Evolutionary conservation across 1,284 basidiomycete species (phyloP).

Genomic region (Ganoderma boninense): DNA sequence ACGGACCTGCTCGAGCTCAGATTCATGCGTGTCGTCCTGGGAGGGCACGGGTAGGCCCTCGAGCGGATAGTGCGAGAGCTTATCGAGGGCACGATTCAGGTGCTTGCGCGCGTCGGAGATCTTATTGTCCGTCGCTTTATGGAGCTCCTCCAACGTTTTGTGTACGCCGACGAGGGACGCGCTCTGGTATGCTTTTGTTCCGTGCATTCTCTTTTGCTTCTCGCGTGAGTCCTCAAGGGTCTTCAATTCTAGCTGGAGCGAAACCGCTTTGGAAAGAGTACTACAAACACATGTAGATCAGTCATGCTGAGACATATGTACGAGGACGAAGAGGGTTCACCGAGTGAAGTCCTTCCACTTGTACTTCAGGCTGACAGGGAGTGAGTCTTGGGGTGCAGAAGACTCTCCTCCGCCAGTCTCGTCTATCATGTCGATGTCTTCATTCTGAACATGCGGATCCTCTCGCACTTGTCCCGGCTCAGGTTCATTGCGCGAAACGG

Average conservation of each 20-base stretch:
- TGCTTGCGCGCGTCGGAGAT: conserved; percentile 12
- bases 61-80: conserved; percentile 15
- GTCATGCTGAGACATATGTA: neutral
- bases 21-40: conserved; percentile 1
- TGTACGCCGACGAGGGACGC: conserved; percentile 24
- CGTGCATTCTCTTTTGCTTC: conserved; percentile 20
- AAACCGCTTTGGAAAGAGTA: conserved; percentile 23
- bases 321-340: conserved; percentile 9
- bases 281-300: conserved; percentile 13
- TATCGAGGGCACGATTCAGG: conserved; percentile 19
- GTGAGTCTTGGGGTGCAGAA: neutral
- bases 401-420: neutral
- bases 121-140: conserved; percentile 13
- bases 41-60: conserved; percentile 14
- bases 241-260: conserved; percentile 12
- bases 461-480: conserved; percentile 10
- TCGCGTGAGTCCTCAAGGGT: conserved; percentile 15
- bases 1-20: conserved; percentile 12
- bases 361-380: neutral
- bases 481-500: conserved; percentile 2
- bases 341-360: conserved; percentile 27
- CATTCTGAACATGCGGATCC: neutral
- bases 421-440: conserved; percentile 10
- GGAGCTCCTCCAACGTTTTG: conserved; percentile 16
- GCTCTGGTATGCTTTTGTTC: conserved; percentile 16